Evolutionary conservation across 306 rosid genomes (phyloP).

Genomic region (Rubus idaeus): DNA sequence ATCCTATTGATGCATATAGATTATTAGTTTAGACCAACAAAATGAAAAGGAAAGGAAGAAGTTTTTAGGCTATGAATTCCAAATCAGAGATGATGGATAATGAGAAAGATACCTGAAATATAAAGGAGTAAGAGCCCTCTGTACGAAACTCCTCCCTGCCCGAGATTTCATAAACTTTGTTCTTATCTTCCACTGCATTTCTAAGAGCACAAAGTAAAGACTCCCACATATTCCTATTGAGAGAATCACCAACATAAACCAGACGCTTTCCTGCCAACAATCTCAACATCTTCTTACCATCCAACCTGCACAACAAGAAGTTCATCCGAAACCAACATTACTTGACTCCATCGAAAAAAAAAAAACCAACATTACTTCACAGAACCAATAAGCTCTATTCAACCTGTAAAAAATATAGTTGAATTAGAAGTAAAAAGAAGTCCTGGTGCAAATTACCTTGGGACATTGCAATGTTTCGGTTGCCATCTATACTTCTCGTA

Average conservation of each 20-base stretch:
- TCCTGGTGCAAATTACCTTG: conserved; percentile 18
- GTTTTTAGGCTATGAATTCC: neutral
- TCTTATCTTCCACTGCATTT: conserved; percentile 25
- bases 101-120: conserved; percentile 18
- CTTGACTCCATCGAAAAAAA: neutral
- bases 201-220: conserved; percentile 30
- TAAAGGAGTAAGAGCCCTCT: conserved; percentile 25
- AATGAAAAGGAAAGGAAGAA: neutral
- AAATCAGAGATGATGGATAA: neutral
- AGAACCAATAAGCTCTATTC: neutral
- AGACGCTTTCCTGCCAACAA: conserved; percentile 22
- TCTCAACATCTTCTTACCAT: conserved; percentile 25
- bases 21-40: neutral
- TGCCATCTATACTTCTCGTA: conserved; percentile 32
- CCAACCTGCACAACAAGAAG: conserved; percentile 14
- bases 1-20: conserved; percentile 14
- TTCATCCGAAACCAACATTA: conserved; percentile 11
- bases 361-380: conserved; percentile 1
- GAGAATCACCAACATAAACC: conserved; percentile 31
- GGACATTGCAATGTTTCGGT: conserved; percentile 23
- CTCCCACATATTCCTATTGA: conserved; percentile 35
- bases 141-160: conserved; percentile 26
- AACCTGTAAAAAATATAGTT: neutral
- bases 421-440: neutral
- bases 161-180: conserved; percentile 29